phyloP scores from a whole-genome alignment of 768 basidiomycete genomes.

The Boletus fagicola region DNA sequence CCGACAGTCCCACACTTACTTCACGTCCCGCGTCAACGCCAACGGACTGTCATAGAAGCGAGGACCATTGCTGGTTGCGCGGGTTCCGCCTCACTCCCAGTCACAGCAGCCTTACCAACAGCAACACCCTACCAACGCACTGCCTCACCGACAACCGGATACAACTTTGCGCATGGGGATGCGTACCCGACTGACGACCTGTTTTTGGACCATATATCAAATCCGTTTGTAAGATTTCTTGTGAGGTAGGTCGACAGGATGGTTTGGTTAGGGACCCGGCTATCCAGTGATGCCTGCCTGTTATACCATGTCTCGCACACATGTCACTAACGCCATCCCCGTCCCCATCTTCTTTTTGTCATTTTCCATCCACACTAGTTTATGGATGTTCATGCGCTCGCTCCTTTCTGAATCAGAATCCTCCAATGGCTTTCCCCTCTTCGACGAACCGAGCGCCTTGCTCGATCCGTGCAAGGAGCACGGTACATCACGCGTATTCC shows the following conservation, averaged over 20 bases:
- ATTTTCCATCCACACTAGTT: slow-evolving; percentile 36
- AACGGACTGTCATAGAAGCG: slow-evolving; percentile 17
- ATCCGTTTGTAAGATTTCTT: slow-evolving; percentile 2
- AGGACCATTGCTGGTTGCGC: slow-evolving; percentile 33
- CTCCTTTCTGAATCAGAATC: slow-evolving; percentile 44
- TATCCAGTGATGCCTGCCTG: slow-evolving; percentile 36
- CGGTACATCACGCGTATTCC: slow-evolving; percentile 37
- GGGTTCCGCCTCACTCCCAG: slow-evolving; percentile 17
- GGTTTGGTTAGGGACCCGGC: slow-evolving; percentile 37
- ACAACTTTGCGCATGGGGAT: slow-evolving; percentile 1
- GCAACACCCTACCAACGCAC: background rate
- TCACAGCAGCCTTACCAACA: slow-evolving; percentile 12
- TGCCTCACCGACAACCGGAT: background rate
- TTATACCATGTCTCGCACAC: background rate
- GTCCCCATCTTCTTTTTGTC: background rate
- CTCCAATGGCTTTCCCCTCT: slow-evolving; percentile 56
- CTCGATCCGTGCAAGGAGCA: slow-evolving; percentile 77
- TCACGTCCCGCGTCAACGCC: slow-evolving; percentile 1
- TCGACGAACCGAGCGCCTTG: slow-evolving; percentile 73
- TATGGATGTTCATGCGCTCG: slow-evolving; percentile 58
- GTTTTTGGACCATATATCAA: slow-evolving; percentile 20
- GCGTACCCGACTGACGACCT: slow-evolving; percentile 24
- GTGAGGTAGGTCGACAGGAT: background rate
- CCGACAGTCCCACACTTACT: slow-evolving; percentile 43
- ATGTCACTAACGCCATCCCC: background rate